These are phyloP conservation scores for Polytrichum formosum DNA, from an alignment of 225 moss, liverwort and hornwort species.

Conservation along the genomic window DNA sequence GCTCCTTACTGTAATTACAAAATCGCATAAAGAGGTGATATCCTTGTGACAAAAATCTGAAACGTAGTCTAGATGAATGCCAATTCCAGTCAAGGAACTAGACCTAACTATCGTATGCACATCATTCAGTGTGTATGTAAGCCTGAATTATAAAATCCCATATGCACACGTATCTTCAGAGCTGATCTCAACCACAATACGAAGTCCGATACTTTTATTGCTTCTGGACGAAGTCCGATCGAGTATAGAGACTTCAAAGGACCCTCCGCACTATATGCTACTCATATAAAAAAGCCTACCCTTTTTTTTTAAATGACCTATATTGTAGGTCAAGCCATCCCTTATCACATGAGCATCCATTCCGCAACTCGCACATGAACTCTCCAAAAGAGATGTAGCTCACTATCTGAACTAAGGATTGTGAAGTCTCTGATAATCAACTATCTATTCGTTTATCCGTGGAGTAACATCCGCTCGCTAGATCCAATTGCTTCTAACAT, in stretches of 20 bases:
- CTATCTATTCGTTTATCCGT: background rate
- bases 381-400: slow-evolving; percentile 1
- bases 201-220: background rate
- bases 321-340: background rate
- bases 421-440: background rate
- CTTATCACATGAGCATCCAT: background rate
- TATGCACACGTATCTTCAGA: no score
- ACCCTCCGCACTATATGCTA: background rate
- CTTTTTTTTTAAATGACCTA: no score
- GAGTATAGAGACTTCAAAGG: background rate
- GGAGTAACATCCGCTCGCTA: background rate
- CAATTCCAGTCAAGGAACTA: no score
- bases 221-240: background rate
- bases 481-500: no score
- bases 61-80: no score
- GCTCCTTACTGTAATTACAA: no score
- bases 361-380: background rate
- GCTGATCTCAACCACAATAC: background rate
- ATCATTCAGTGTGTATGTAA: no score
- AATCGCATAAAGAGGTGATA: no score
- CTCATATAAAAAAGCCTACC: background rate
- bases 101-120: no score
- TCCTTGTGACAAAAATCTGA: no score
- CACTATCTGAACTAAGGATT: background rate
- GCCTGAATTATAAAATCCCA: no score